Evolutionary conservation across 2,329 filamentous ascomycete species (phyloP).

Genomic region (Oidium heveae): DNA sequence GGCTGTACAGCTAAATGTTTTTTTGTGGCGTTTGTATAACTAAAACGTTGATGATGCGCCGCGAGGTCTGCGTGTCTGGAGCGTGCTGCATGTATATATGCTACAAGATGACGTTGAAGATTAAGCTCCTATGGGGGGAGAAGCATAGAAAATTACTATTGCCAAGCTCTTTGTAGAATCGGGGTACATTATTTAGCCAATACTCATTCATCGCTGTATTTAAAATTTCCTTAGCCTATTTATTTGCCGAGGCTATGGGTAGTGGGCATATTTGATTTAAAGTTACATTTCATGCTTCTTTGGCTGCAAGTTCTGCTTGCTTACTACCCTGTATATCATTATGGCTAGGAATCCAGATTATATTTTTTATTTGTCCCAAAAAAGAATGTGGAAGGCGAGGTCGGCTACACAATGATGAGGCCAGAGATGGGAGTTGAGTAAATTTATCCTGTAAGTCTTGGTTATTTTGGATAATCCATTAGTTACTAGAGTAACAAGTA

Average conservation of each 20-base stretch:
- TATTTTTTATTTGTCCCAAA: background rate
- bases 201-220: background rate
- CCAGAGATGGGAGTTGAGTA: background rate
- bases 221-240: background rate
- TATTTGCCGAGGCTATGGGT: background rate
- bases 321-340: background rate
- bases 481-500: too few species aligned
- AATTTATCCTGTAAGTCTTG: background rate
- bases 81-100: background rate
- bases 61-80: background rate
- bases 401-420: background rate
- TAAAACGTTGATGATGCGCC: background rate
- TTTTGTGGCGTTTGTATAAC: background rate
- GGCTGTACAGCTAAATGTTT: background rate
- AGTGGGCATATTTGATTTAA: background rate
- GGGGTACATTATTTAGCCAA: background rate
- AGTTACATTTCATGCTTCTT: background rate
- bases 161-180: background rate
- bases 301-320: background rate
- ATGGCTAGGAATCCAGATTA: background rate
- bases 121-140: background rate
- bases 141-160: background rate
- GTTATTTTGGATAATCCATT: too few species aligned
- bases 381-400: background rate
- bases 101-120: background rate